Conservation (phyloP, 2,329 filamentous ascomycete genomes). For the Sphaerostilbella broomeana region DNA sequence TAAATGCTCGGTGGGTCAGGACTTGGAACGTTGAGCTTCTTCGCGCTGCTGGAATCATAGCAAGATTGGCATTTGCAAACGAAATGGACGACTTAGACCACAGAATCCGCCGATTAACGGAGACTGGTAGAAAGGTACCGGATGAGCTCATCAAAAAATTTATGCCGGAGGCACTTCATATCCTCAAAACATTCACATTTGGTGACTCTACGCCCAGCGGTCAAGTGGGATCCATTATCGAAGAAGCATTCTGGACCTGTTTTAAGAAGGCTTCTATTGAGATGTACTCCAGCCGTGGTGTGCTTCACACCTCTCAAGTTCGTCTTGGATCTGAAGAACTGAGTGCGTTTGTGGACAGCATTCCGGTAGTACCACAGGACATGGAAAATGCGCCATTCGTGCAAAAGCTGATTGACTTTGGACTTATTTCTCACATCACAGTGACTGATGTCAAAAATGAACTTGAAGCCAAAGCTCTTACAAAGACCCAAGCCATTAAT, state of each 20-base stretch:
- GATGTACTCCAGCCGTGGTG: conserved; percentile 78
- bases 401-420: conserved; percentile 72
- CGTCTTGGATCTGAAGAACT: conserved; percentile 65
- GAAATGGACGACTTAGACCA: conserved; percentile 74
- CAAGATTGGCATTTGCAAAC: conserved; percentile 77
- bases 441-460: conserved; percentile 80
- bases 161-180: conserved; percentile 73
- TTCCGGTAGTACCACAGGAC: conserved; percentile 76
- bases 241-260: conserved; percentile 94
- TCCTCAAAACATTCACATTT: conserved; percentile 81
- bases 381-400: conserved; percentile 72
- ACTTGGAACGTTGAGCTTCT: conserved; percentile 95
- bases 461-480: conserved; percentile 74
- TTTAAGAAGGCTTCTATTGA: conserved; percentile 78
- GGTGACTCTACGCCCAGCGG: conserved; percentile 82
- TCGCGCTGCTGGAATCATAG: conserved; percentile 81
- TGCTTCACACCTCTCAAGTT: conserved; percentile 77
- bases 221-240: conserved; percentile 77
- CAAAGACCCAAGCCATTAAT: conserved; percentile 67
- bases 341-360: conserved; percentile 72
- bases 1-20: conserved; percentile 91
- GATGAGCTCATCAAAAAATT: conserved; percentile 59
- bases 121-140: conserved; percentile 46
- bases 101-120: conserved; percentile 46
- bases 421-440: conserved; percentile 80